These are phyloP conservation scores for Camelina sativa DNA, from an alignment of 345 rosid genomes.

Conservation along the genomic window DNA sequence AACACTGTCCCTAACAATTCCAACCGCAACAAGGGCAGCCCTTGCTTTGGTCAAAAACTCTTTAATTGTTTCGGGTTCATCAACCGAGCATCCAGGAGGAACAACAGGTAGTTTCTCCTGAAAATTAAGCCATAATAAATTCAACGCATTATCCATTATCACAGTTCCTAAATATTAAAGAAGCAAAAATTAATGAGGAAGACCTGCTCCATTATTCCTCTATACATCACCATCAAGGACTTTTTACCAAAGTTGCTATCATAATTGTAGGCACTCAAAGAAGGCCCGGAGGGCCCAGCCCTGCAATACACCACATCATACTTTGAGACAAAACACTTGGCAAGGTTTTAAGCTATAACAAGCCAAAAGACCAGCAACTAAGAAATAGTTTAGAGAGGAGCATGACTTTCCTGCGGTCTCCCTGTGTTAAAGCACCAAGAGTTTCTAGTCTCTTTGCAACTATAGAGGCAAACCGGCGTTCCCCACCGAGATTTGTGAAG, in stretches of 20 bases:
- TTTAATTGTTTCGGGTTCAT: conserved; percentile 77
- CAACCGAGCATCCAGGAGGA: conserved; percentile 94
- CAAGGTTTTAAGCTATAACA: conserved; percentile 13
- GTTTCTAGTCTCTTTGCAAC: conserved; percentile 98
- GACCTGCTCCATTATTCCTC: conserved; percentile 98
- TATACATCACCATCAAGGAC: conserved; percentile 92
- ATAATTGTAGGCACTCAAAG: conserved; percentile 96
- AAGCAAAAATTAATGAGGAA: conserved; percentile 33
- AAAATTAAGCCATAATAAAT: conserved; percentile 44
- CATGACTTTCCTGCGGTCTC: conserved; percentile 84
- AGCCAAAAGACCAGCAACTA: conserved; percentile 24
- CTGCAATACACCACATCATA: conserved; percentile 54
- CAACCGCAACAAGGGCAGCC: conserved; percentile 98
- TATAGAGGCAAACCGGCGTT: conserved; percentile 98
- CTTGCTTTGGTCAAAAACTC: conserved; percentile 85
- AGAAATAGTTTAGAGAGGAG: conserved; percentile 21
- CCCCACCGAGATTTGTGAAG: conserved; percentile 96
- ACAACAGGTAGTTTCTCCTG: conserved; percentile 92
- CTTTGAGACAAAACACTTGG: conserved; percentile 33
- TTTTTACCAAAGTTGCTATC: conserved; percentile 92
- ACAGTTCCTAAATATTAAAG: conserved; percentile 1
- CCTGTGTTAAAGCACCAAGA: conserved; percentile 98
- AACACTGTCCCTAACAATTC: conserved; percentile 92
- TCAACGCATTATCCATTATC: conserved; percentile 25
- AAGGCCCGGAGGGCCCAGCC: conserved; percentile 87